Evolutionary conservation across 192 early-diverging fungal species (phyloP).

Genomic region (Coemansia sp.): DNA sequence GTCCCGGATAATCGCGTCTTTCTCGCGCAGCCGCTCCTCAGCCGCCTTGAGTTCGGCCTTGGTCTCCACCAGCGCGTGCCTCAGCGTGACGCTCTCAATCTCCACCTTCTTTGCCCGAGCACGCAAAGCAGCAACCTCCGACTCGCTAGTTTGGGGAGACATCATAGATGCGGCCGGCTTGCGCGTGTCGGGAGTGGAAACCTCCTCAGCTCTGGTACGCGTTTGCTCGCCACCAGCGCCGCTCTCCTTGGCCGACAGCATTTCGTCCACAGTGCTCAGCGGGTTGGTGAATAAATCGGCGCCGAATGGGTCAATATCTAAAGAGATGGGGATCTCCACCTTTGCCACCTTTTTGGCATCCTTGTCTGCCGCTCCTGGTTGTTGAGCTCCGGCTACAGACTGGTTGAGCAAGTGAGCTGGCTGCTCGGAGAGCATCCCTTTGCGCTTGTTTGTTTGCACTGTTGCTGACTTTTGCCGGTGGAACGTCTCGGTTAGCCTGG

Average conservation of each 20-base stretch:
- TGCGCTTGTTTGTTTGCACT: slow-evolving; percentile 21
- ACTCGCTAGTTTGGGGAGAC: background rate
- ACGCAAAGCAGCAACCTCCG: background rate
- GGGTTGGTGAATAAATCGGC: slow-evolving; percentile 21
- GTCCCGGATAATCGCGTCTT: slow-evolving; percentile 41
- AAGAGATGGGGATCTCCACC: slow-evolving; percentile 40
- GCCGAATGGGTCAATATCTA: slow-evolving; percentile 39
- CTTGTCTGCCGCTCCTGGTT: slow-evolving; percentile 15
- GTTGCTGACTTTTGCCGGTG: slow-evolving; percentile 31
- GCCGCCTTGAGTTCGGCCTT: slow-evolving; percentile 44
- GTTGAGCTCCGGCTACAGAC: background rate
- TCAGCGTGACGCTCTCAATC: slow-evolving; percentile 35
- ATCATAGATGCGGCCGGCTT: background rate
- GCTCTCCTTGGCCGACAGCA: slow-evolving; percentile 28
- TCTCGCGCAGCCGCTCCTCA: slow-evolving; percentile 37
- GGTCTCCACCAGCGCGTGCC: slow-evolving; percentile 47
- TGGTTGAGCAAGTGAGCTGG: slow-evolving; percentile 29
- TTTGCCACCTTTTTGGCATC: slow-evolving; percentile 32
- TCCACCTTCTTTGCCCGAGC: slow-evolving; percentile 17
- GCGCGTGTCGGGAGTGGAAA: background rate
- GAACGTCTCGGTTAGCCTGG: slow-evolving; percentile 23
- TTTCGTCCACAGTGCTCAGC: slow-evolving; percentile 28
- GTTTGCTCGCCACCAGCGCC: background rate
- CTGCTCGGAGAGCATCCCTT: slow-evolving; percentile 26
- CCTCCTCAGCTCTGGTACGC: slow-evolving; percentile 3